Base-by-base conservation (phyloP, 2,329 filamentous ascomycete genomes). In the Raffaelea arxii region DNA sequence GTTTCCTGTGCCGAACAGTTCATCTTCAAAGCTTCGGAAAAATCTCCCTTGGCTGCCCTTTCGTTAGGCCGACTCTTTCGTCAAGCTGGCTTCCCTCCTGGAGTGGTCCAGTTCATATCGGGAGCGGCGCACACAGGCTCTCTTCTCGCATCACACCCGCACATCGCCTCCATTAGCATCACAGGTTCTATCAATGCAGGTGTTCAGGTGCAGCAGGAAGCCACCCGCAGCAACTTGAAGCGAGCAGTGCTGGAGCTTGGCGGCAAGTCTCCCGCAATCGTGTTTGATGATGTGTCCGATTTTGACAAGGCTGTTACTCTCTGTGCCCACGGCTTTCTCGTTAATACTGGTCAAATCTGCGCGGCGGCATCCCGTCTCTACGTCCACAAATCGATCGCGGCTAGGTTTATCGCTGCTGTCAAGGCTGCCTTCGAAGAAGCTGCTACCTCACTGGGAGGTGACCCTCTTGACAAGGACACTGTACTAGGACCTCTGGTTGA, bases 271-370 rank as follows among this genome's bases (percentile, higher is more conserved):
- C 78, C 80, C 1, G 68, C 78, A 45, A 64, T 84, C 41, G 67
- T 84, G 46, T 71, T 83, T 4, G 75, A 77, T 2, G 80, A 83
- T 53, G 78, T n/a, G n/a, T n/a, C 75, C 4, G 71, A 80, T 43
- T 55, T 84, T 25, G 75, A 80, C 23, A 70, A 69, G 52, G 80
- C 80, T 16, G 78, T 51, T 4, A 51, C 27, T 21, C 63, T 60
- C 58, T 57, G 56, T n/a, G 55, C 54, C 7, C 60, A 62, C 47
- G 53, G 62, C 3, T 59, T 86, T 70, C 80, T 83, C 65, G 78
- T 78, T 47, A 85, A 86, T 53, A 80, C 78, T 0, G 82, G 83
- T 16, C 83, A 87, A 59, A 80, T 86, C 38, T 87, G 83, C 66
- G 84, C 82, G 25, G 85, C 85, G 53, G 80, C 81, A 4, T 84